Evolutionary conservation across 768 basidiomycete species (phyloP), one percentile per base, ranked within the genome.

Genomic region (Mycena alexandri): DNA sequence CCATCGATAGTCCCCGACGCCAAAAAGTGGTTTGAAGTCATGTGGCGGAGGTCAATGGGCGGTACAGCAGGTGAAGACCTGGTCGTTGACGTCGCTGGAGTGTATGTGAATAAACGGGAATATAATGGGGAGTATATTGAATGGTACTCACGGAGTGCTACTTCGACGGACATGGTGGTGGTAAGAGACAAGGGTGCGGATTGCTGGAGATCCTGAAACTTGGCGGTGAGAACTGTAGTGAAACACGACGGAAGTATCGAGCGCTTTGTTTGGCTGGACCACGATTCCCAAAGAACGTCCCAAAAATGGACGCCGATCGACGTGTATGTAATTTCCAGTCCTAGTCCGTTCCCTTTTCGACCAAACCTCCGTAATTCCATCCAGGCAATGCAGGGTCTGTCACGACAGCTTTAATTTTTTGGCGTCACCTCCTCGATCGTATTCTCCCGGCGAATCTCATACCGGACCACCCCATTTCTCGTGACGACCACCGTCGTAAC

Each of bases 31-130:
- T 79, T 79, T 29, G 87, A 88, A 21, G 85, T 86, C 79, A 89
- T 87, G 73, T 85, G 86, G 48, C 87, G 85, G 52, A 88, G 80
- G 73, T 88, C 87, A 54, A 79, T 75, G 59, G 81, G 77, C 62
- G 82, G 76, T 29, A 81, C 76, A 29, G 71, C 58, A 25, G 64
- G 71, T 10, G 68, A 71, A 38, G 69, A 71, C 53, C 56, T 57
- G 12, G 58, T 65, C 8, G 68, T 65, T 16, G 69, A 69, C 48
- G 42, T 54, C 51, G 61, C 61, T 70, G 62, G 36, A 56, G 48
- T 5, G 16, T 11, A 34, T 57, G 48, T 61, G 68, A 57, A 54
- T 53, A 22, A 24, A 29, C 3, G n/a, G 36, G 42, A 51, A 14
- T 57, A 13, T 38, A 19, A 24, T 3, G 7, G 29, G 11, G n/a